phyloP scores from a whole-genome alignment of 2,329 filamentous ascomycete species.

The Chalara sp. region DNA sequence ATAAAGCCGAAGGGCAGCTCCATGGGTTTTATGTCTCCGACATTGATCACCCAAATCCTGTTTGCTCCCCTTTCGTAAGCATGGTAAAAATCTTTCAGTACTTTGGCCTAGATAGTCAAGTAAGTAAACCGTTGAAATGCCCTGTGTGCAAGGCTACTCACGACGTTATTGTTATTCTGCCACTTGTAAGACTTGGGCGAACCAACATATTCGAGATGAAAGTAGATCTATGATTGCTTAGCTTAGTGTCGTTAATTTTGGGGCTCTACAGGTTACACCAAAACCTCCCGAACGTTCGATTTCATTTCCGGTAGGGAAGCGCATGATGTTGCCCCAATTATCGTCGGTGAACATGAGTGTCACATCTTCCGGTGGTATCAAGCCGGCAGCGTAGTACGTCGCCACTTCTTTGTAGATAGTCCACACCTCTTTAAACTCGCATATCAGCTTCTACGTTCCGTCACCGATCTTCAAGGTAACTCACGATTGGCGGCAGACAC shows the following conservation, averaged over 20 bases:
- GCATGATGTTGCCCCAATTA: slow-evolving; percentile 58
- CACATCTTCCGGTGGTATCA: slow-evolving; percentile 57
- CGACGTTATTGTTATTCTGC: slow-evolving; percentile 7
- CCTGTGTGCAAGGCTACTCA: slow-evolving; percentile 12
- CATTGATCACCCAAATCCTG: slow-evolving; percentile 56
- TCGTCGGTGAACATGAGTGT: slow-evolving; percentile 65
- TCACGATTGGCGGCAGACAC: background rate
- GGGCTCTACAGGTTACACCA: slow-evolving; percentile 31
- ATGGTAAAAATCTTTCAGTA: slow-evolving; percentile 44
- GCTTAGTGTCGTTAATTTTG: background rate
- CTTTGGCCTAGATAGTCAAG: background rate
- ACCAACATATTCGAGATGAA: slow-evolving; percentile 47
- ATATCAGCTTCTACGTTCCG: too few species aligned
- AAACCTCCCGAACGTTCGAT: slow-evolving; percentile 50
- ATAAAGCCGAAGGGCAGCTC: slow-evolving; percentile 63
- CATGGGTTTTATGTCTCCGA: slow-evolving; percentile 53
- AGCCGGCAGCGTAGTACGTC: slow-evolving; percentile 57
- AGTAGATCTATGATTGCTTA: slow-evolving; percentile 38
- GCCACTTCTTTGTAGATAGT: slow-evolving; percentile 69
- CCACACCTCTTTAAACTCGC: slow-evolving; percentile 36
- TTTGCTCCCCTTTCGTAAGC: slow-evolving; percentile 47
- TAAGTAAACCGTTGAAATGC: background rate
- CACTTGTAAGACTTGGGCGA: slow-evolving; percentile 39
- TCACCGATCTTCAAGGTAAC: background rate
- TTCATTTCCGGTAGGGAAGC: slow-evolving; percentile 53